Base-by-base conservation (phyloP, 495 filamentous ascomycete genomes). In the Xylaria longipes region DNA sequence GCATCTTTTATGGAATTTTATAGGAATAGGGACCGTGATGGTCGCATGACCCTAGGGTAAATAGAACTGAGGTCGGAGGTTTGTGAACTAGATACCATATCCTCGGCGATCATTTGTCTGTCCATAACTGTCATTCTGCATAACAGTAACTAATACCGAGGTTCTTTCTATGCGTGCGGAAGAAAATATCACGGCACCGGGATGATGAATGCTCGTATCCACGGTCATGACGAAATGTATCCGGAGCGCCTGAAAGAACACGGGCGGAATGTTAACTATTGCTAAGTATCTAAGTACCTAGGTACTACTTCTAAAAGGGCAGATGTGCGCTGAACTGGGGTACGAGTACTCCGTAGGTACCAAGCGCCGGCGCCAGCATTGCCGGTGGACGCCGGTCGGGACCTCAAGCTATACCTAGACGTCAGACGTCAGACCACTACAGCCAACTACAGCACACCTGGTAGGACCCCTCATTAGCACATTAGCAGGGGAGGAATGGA, bases 11-110 rank as follows among this genome's bases (percentile, higher is more conserved):
- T 27, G 50, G 17, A n/a, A 50, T 43, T 1, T 25, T 2, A 27
- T 31, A 37, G 22, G 45, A 70, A 63, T 45, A 4, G 54, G 43
- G 15, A 8, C 8, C 31, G 22, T 39, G 33, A 50, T 56, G 58
- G 35, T 37, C 8, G 9, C 22, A 45, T 27, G 15, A 8, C 22
- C 3, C 39, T 3, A 5, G 12, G 25, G 54, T 33, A 65, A 27
- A 66, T 71, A 65, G 62, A 65, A 37, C 25, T 22, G 20, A 58
- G 61, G 62, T 17, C 35, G 69, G 46, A 60, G 69, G 20, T 58
- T 45, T 58, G 35, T 56, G 35, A 52, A 60, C 48, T 65, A 25
- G 37, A 39, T 31, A 31, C 9, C 27, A 37, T 8, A 27, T n/a
- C 39, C 39, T 48, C 39, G 43, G 39, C n/a, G 3, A 37, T 56